These are phyloP conservation scores for Maudiozyma serrabonitensis DNA, from an alignment of 805 yeast species.

Conservation along the genomic window DNA sequence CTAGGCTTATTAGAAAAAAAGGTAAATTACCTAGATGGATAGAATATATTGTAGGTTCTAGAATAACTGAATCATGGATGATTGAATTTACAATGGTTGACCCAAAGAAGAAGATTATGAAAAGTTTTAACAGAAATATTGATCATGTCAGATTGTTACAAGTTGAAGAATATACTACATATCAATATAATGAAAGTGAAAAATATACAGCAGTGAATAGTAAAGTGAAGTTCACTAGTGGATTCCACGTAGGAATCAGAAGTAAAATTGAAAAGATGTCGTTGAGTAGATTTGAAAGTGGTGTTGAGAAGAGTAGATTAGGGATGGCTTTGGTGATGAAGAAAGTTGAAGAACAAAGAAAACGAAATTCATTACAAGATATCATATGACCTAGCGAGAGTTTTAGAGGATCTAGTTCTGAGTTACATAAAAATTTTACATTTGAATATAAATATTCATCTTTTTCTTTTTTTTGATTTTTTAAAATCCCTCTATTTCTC, in stretches of 20 bases:
- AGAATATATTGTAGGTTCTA: slow-evolving; percentile 35
- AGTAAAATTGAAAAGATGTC: slow-evolving; percentile 80
- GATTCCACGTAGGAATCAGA: slow-evolving; percentile 47
- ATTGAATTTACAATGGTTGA: slow-evolving; percentile 71
- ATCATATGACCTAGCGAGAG: not conserved
- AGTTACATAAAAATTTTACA: not conserved
- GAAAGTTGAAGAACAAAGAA: slow-evolving; percentile 32
- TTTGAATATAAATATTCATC: too few species aligned
- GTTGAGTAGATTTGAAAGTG: slow-evolving; percentile 54
- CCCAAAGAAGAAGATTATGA: slow-evolving; percentile 43
- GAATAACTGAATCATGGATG: slow-evolving; percentile 65
- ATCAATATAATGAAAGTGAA: slow-evolving; percentile 30
- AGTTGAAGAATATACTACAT: slow-evolving; percentile 68
- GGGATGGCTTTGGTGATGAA: slow-evolving; percentile 79
- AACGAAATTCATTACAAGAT: not conserved
- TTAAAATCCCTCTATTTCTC: too few species aligned
- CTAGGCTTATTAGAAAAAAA: slow-evolving; percentile 63
- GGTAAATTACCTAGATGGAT: slow-evolving; percentile 80
- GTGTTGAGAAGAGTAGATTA: slow-evolving; percentile 52
- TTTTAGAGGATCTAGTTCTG: not conserved
- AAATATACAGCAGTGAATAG: slow-evolving; percentile 41
- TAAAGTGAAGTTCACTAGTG: slow-evolving; percentile 63
- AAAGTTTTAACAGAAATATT: slow-evolving; percentile 68
- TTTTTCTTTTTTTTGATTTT: too few species aligned
- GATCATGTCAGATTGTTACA: slow-evolving; percentile 73